Evolutionary conservation across 2,329 filamentous ascomycete genomes (phyloP).

Genomic region (Sporothrix pallida): DNA sequence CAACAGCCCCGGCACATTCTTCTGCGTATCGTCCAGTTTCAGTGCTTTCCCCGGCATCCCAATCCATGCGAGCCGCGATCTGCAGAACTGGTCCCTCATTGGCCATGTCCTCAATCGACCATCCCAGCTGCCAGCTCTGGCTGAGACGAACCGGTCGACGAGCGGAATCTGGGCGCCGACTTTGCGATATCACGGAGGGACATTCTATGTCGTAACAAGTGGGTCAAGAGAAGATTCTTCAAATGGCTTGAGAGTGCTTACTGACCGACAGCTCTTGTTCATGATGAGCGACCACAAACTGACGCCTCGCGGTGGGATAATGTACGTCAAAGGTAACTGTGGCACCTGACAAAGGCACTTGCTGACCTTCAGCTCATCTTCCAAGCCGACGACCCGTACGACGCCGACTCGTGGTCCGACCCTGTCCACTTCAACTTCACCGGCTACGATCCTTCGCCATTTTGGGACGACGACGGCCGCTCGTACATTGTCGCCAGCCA

Average conservation of each 20-base stretch:
- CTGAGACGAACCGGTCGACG: conserved; percentile 44
- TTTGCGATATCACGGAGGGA: conserved; percentile 42
- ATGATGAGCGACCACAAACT: conserved; percentile 46
- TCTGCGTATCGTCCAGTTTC: conserved; percentile 53
- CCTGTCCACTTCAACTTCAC: conserved; percentile 56
- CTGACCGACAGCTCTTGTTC: conserved; percentile 39
- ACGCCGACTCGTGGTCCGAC: conserved; percentile 53
- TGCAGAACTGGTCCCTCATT: conserved; percentile 51
- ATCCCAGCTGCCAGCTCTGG: conserved; percentile 46
- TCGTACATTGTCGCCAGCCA: conserved; percentile 56
- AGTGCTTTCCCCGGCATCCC: conserved; percentile 53
- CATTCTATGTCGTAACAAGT: conserved; percentile 44
- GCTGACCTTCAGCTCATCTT: conserved; percentile 49
- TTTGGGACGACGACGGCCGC: conserved; percentile 63
- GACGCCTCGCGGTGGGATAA: conserved; percentile 50
- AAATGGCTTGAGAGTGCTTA: background rate
- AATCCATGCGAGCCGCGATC: conserved; percentile 52
- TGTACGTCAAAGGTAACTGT: conserved; percentile 33
- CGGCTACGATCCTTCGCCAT: conserved; percentile 60
- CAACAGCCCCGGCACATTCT: conserved; percentile 48
- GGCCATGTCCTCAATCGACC: conserved; percentile 47
- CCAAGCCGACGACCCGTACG: conserved; percentile 51
- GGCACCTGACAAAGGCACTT: background rate
- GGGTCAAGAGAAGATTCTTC: background rate
- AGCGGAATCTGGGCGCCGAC: conserved; percentile 47